Percentiles rank a stretch among this genome's conserved stretches.
Evolutionary conservation across 768 basidiomycete species (phyloP).

Genomic region (Kwoniella botswanensis): DNA sequence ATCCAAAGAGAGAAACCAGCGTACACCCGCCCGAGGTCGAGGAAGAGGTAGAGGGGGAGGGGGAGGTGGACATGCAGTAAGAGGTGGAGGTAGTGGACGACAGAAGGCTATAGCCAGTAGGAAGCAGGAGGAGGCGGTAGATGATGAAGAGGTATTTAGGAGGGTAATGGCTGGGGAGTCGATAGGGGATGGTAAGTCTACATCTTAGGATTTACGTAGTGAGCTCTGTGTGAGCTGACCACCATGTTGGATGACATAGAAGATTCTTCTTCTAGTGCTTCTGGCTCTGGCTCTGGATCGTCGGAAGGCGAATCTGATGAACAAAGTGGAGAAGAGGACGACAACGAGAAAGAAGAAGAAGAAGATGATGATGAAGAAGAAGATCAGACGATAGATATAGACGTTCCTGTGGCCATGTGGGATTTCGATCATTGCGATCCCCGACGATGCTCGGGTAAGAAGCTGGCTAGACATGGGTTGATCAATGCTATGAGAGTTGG

Average conservation of each 20-base stretch:
- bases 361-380: conserved; percentile 59
- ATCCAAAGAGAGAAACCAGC: conserved; percentile 43
- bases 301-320: conserved; percentile 55
- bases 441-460: conserved; percentile 83
- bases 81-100: conserved; percentile 32
- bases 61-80: conserved; percentile 12
- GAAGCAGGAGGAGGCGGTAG: conserved; percentile 10
- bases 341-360: conserved; percentile 61
- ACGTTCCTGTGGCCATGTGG: conserved; percentile 93
- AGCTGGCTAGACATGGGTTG: conserved; percentile 80
- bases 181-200: not conserved
- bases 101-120: conserved; percentile 23
- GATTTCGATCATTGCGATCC: conserved; percentile 99
- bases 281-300: not conserved
- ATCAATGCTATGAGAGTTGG: conserved; percentile 84
- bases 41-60: conserved; percentile 39
- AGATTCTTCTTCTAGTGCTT: conserved; percentile 2
- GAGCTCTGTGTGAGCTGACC: no score
- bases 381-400: conserved; percentile 49
- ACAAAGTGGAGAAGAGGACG: conserved; percentile 46
- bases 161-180: conserved; percentile 29
- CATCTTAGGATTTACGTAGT: no score
- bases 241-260: not conserved
- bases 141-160: conserved; percentile 22
- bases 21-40: conserved; percentile 25